These are phyloP conservation scores for Candida taoyuanica DNA, from an alignment of 805 yeast genomes.

Conservation along the genomic window DNA sequence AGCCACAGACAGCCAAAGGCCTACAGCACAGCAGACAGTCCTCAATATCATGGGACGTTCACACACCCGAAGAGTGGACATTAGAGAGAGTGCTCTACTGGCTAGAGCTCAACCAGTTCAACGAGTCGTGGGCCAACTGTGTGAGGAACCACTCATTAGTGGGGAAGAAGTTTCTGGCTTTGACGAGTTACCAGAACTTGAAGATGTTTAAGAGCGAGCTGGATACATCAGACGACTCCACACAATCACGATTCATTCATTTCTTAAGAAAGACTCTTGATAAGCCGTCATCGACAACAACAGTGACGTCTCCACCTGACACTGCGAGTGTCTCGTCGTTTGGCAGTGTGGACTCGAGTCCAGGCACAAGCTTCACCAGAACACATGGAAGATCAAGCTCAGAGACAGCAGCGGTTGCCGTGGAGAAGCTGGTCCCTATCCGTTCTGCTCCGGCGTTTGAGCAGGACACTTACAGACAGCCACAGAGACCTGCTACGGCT, in stretches of 20 bases:
- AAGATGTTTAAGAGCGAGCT: slow-evolving; percentile 34
- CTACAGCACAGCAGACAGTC: slow-evolving; percentile 25
- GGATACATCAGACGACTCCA: slow-evolving; percentile 42
- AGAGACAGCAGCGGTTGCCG: slow-evolving; percentile 20
- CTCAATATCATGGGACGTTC: slow-evolving; percentile 43
- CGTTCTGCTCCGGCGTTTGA: slow-evolving; percentile 31
- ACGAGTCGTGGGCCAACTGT: slow-evolving; percentile 65
- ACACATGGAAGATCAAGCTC: slow-evolving; percentile 26
- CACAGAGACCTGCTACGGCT: neutral
- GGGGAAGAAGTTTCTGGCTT: slow-evolving; percentile 59
- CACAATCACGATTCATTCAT: slow-evolving; percentile 55
- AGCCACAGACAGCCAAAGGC: slow-evolving; percentile 2
- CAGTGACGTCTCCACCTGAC: slow-evolving; percentile 17
- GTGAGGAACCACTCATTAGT: slow-evolving; percentile 53
- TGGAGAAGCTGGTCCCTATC: slow-evolving; percentile 29
- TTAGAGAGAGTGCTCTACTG: slow-evolving; percentile 60
- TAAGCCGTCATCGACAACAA: slow-evolving; percentile 19
- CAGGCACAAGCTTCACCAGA: slow-evolving; percentile 7
- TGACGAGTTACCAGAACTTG: slow-evolving; percentile 65
- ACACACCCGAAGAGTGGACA: slow-evolving; percentile 65
- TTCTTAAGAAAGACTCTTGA: slow-evolving; percentile 41
- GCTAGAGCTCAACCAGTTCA: slow-evolving; percentile 66
- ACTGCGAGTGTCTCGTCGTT: slow-evolving; percentile 19
- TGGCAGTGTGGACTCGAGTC: slow-evolving; percentile 21
- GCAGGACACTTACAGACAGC: slow-evolving; percentile 5